Evolutionary conservation across 2,329 filamentous ascomycete species (phyloP).

Genomic region (Coniochaeta ligniaria): DNA sequence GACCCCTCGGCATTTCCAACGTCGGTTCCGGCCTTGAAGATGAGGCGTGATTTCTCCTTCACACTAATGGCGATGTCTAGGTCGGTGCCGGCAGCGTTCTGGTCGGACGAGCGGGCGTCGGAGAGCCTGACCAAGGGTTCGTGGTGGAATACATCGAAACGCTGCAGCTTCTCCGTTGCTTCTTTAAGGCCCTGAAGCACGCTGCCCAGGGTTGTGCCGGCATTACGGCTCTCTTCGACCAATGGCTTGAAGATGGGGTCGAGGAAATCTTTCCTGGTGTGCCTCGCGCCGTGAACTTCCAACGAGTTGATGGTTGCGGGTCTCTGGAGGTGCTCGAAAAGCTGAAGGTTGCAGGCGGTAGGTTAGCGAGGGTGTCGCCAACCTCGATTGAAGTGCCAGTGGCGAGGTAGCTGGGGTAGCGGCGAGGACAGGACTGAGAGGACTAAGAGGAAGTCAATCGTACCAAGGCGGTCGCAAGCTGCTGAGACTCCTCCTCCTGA

Average conservation of each 20-base stretch:
- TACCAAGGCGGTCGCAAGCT: conserved; percentile 29
- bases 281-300: conserved; percentile 71
- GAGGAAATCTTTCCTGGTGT: conserved; percentile 80
- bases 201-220: conserved; percentile 71
- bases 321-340: conserved; percentile 75
- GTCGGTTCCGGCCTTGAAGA: conserved; percentile 91
- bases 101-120: conserved; percentile 60
- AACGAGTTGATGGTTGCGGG: conserved; percentile 85
- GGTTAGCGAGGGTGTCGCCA: background rate
- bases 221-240: conserved; percentile 58
- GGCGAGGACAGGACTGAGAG: too few relatives aligned
- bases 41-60: conserved; percentile 72
- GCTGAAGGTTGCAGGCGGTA: conserved; percentile 34
- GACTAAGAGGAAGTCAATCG: background rate
- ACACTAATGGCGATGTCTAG: conserved; percentile 74
- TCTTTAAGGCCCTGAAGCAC: conserved; percentile 66
- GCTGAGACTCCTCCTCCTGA: conserved; percentile 30
- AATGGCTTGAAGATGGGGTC: conserved; percentile 74
- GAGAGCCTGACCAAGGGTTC: conserved; percentile 79
- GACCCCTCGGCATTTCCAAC: conserved; percentile 91
- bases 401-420: background rate
- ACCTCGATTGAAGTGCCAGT: background rate
- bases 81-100: conserved; percentile 66
- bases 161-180: conserved; percentile 66
- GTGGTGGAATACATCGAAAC: conserved; percentile 82